Evolutionary conservation across 495 filamentous ascomycete genomes (phyloP).

Genomic region (Penicillium paxilli): DNA sequence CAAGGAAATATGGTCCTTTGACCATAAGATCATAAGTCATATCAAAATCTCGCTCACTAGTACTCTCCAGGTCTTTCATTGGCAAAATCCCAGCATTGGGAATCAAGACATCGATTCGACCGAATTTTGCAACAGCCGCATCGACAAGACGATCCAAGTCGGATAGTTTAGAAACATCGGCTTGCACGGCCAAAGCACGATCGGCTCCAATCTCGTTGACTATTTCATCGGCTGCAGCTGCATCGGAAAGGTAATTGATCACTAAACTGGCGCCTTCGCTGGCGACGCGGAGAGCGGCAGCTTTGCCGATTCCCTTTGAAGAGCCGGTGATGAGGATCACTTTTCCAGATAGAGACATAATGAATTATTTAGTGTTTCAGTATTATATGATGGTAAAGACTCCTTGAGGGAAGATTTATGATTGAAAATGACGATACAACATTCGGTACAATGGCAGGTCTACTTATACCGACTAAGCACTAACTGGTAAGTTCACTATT

Average conservation of each 20-base stretch:
- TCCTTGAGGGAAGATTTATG: neutral
- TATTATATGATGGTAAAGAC: neutral
- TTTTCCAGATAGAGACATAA: neutral
- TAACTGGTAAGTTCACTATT: too few relatives aligned
- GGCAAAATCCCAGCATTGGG: slow-evolving; percentile 59
- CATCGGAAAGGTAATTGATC: slow-evolving; percentile 61
- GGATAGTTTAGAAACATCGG: slow-evolving; percentile 38
- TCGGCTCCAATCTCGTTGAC: slow-evolving; percentile 54
- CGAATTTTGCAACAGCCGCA: slow-evolving; percentile 44
- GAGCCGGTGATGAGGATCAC: slow-evolving; percentile 47
- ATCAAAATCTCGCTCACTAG: slow-evolving; percentile 62
- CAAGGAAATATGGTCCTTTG: slow-evolving; percentile 67
- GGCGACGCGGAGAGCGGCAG: slow-evolving; percentile 55
- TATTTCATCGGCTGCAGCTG: slow-evolving; percentile 52
- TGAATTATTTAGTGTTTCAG: neutral
- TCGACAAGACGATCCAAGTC: slow-evolving; percentile 45
- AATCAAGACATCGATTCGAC: slow-evolving; percentile 64
- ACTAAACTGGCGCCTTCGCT: slow-evolving; percentile 61
- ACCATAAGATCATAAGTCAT: slow-evolving; percentile 57
- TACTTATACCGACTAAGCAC: too few relatives aligned
- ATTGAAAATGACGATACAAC: neutral
- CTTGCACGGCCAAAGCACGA: slow-evolving; percentile 57
- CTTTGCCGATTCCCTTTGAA: slow-evolving; percentile 66
- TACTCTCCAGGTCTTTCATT: slow-evolving; percentile 54
- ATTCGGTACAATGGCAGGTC: too few relatives aligned